These are phyloP conservation scores for Powellomyces hirtus DNA, from an alignment of 192 early-diverging fungal genomes.

Conservation along the genomic window DNA sequence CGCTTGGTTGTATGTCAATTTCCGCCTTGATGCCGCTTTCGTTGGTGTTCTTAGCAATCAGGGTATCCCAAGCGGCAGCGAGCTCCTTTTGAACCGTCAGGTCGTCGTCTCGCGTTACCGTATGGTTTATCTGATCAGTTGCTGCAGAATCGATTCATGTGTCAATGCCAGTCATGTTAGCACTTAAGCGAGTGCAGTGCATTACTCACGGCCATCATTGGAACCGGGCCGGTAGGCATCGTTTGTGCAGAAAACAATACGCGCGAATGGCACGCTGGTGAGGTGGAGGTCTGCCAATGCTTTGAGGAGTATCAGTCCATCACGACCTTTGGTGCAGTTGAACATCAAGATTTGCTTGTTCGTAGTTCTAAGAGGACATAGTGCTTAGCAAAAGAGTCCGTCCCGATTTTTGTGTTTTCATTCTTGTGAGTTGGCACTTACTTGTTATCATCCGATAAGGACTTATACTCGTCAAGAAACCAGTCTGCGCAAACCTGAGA, in stretches of 20 bases:
- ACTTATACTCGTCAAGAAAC: conserved; percentile 34
- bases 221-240: conserved; percentile 26
- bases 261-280: conserved; percentile 47
- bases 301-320: conserved; percentile 62
- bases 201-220: conserved; percentile 4
- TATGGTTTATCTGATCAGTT: conserved; percentile 72
- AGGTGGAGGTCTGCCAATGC: conserved; percentile 51
- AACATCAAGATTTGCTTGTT: conserved; percentile 72
- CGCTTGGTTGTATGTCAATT: conserved; percentile 16
- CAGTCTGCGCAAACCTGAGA: conserved; percentile 49
- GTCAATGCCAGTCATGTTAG: not conserved
- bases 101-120: conserved; percentile 53
- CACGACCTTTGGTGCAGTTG: conserved; percentile 80
- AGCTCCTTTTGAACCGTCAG: conserved; percentile 64
- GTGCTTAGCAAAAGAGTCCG: no score
- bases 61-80: conserved; percentile 53
- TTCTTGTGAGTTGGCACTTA: no score
- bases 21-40: not conserved
- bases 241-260: conserved; percentile 82
- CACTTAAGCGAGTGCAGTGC: not conserved
- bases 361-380: no score
- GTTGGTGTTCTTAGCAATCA: conserved; percentile 22
- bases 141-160: not conserved
- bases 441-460: not conserved
- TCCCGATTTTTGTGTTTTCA: no score